Percentiles rank a stretch among this genome's conserved stretches.
phyloP scores from a whole-genome alignment of 2,329 filamentous ascomycete species.

The Fusarium sp. region DNA sequence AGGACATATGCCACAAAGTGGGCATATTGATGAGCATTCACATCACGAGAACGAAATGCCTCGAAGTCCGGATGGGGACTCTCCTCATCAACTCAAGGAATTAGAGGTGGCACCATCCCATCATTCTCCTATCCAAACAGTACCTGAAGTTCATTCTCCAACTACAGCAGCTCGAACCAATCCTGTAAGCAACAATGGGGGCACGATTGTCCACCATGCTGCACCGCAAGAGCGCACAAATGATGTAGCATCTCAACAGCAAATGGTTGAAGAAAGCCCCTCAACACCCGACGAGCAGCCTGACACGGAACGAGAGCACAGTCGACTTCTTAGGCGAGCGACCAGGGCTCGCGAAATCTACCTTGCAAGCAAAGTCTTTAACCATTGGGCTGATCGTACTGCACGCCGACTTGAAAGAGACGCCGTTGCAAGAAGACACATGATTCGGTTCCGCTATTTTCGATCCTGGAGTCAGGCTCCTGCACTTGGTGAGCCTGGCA shows the following conservation, averaged over 20 bases:
- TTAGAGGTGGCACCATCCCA: slow-evolving; percentile 11
- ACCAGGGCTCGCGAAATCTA: slow-evolving; percentile 74
- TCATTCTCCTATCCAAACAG: not conserved
- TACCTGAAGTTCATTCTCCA: slow-evolving; percentile 11
- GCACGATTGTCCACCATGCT: slow-evolving; percentile 14
- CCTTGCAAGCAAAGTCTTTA: slow-evolving; percentile 60
- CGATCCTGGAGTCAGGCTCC: slow-evolving; percentile 54
- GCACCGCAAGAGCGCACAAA: slow-evolving; percentile 9
- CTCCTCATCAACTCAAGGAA: slow-evolving; percentile 1
- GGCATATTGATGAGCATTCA: slow-evolving; percentile 5
- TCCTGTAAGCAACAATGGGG: slow-evolving; percentile 15
- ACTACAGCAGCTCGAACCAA: slow-evolving; percentile 9
- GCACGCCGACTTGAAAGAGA: slow-evolving; percentile 75
- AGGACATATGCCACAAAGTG: not conserved
- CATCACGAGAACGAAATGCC: slow-evolving; percentile 9
- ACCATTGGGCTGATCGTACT: slow-evolving; percentile 73
- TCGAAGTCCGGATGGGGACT: slow-evolving; percentile 7
- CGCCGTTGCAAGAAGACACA: slow-evolving; percentile 75
- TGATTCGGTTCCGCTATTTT: slow-evolving; percentile 69
- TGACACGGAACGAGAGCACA: slow-evolving; percentile 36
- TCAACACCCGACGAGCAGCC: slow-evolving; percentile 18
- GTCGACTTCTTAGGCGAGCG: slow-evolving; percentile 63
- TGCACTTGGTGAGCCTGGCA: slow-evolving; percentile 47
- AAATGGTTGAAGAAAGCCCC: slow-evolving; percentile 14
- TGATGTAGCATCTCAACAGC: slow-evolving; percentile 3